These are phyloP conservation scores for Mycena kentingensis DNA, from an alignment of 768 basidiomycete genomes.

Conservation along the genomic window DNA sequence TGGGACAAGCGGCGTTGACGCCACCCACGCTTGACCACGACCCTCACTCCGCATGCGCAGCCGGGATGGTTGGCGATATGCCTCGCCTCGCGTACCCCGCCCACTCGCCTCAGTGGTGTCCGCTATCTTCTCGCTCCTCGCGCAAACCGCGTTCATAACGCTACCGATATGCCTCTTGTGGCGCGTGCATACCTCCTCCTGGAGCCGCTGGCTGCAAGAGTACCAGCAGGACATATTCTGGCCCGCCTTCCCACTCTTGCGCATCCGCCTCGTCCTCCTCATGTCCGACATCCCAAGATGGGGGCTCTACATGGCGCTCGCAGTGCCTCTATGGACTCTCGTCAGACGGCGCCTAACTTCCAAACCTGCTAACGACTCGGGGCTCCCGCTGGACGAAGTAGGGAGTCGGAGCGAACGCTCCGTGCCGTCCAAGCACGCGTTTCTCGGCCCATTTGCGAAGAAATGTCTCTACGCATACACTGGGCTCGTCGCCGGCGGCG, in stretches of 20 bases:
- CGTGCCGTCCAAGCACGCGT: too few relatives aligned
- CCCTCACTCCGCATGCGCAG: background rate
- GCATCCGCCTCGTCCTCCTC: slow-evolving; percentile 13
- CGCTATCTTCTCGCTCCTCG: background rate
- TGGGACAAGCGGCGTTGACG: background rate
- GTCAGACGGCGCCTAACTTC: too few relatives aligned
- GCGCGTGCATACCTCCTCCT: slow-evolving; percentile 9
- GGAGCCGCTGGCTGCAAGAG: slow-evolving; percentile 3
- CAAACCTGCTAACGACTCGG: too few relatives aligned
- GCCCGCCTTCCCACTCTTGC: slow-evolving; percentile 13
- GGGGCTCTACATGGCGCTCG: background rate
- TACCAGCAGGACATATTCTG: slow-evolving; percentile 1
- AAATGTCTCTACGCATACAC: slow-evolving; percentile 3
- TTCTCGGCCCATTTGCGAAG: background rate
- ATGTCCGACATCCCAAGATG: slow-evolving; percentile 2
- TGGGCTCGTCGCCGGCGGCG: slow-evolving; percentile 11
- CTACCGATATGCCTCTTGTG: slow-evolving; percentile 9
- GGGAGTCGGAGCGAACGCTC: too few relatives aligned
- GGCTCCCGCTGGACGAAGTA: too few relatives aligned
- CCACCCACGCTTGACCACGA: background rate
- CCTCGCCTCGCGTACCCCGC: background rate
- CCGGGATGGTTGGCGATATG: slow-evolving; percentile 11
- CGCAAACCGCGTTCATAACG: slow-evolving; percentile 13
- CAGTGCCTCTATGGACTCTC: background rate
- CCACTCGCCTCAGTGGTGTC: slow-evolving; percentile 1